Percentiles rank a stretch among this genome's conserved stretches.
Evolutionary conservation across 768 basidiomycete species (phyloP).

Genomic region (Tricholoma flavovirens): DNA sequence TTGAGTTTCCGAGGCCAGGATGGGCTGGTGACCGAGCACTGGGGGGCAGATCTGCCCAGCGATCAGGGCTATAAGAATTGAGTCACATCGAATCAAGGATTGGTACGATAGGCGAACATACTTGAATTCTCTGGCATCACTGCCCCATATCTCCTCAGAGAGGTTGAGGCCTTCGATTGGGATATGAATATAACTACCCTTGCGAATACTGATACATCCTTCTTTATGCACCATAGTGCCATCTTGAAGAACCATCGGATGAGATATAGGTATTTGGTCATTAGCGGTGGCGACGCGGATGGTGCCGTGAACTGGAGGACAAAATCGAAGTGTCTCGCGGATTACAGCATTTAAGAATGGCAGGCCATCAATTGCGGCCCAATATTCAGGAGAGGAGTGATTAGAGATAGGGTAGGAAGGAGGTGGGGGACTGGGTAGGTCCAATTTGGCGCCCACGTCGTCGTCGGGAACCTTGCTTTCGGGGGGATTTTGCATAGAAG

Average conservation of each 20-base stretch:
- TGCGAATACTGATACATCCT: conserved; percentile 38
- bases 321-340: conserved; percentile 51
- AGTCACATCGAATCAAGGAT: conserved; percentile 4
- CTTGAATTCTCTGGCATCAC: conserved; percentile 50
- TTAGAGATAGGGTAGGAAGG: conserved; percentile 8
- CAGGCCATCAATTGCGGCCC: conserved; percentile 35
- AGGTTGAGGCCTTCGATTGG: conserved; percentile 53
- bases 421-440: conserved; percentile 4
- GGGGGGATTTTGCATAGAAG: conserved; percentile 12
- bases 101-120: conserved; percentile 20
- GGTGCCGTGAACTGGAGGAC: conserved; percentile 51
- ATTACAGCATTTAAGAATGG: conserved; percentile 54
- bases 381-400: conserved; percentile 17
- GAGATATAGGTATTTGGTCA: conserved; percentile 48
- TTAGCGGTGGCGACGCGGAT: conserved; percentile 50
- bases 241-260: conserved; percentile 36
- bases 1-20: conserved; percentile 44
- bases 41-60: conserved; percentile 41
- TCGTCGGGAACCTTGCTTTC: conserved; percentile 11
- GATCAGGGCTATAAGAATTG: conserved; percentile 38
- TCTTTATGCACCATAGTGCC: conserved; percentile 32
- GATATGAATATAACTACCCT: conserved; percentile 52
- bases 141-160: conserved; percentile 48
- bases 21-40: conserved; percentile 29
- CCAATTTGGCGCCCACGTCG: conserved; percentile 6